These are phyloP conservation scores for Quercus suber DNA, from an alignment of 306 rosid genomes.

Conservation along the genomic window DNA sequence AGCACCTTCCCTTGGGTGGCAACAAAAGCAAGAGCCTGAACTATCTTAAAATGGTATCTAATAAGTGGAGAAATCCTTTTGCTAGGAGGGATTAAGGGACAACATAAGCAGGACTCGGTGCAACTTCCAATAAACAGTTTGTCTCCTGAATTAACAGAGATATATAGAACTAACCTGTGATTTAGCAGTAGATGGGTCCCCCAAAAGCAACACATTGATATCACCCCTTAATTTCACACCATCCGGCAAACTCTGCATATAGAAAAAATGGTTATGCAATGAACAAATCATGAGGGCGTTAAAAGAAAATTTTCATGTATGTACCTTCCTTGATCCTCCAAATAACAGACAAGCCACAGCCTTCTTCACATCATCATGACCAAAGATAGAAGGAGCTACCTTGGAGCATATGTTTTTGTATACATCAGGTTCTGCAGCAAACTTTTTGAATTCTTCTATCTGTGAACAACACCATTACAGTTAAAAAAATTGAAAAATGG, in stretches of 20 bases:
- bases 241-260: conserved; percentile 80
- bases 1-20: conserved; percentile 8
- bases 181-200: conserved; percentile 98
- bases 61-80: conserved; percentile 6
- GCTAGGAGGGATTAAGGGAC: not conserved
- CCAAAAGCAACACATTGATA: conserved; percentile 90
- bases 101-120: not conserved
- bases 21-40: conserved; percentile 15
- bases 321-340: conserved; percentile 97
- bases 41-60: not conserved
- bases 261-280: conserved; percentile 22
- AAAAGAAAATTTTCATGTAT: not conserved
- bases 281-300: not conserved
- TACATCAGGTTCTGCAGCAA: conserved; percentile 79
- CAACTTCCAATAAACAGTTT: conserved; percentile 14
- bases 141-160: not conserved
- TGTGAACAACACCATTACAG: conserved; percentile 25
- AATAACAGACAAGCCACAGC: conserved; percentile 93
- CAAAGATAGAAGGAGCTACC: conserved; percentile 96
- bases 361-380: conserved; percentile 89
- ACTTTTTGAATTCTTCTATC: conserved; percentile 91
- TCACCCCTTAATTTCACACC: conserved; percentile 98
- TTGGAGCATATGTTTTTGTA: conserved; percentile 83
- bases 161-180: conserved; percentile 62
- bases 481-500: not conserved